Conservation (phyloP, 768 basidiomycete genomes). For the Mycena leptocephala region DNA sequence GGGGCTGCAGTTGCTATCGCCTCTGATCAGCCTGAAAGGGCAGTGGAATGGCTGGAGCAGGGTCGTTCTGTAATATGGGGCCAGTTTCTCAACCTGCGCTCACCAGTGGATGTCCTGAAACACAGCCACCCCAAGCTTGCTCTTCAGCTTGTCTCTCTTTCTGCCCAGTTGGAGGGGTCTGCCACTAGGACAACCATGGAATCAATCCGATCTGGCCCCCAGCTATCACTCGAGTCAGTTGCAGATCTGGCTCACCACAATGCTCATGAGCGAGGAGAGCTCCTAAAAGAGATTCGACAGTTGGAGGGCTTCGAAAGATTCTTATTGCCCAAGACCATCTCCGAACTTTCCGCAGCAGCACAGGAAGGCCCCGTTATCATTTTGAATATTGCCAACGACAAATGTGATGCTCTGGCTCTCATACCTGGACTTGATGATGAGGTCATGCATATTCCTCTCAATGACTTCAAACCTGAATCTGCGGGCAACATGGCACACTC, state of each 20-base stretch:
- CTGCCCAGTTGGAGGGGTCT: background rate
- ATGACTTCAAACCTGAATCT: background rate
- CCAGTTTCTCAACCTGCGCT: slow-evolving; percentile 37
- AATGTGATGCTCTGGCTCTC: too few relatives aligned
- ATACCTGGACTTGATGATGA: background rate
- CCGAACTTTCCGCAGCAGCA: background rate
- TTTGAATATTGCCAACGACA: background rate
- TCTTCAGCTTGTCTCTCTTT: background rate
- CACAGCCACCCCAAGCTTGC: background rate
- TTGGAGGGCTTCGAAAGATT: background rate
- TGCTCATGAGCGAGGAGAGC: background rate
- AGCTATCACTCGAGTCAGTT: background rate
- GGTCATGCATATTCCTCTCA: background rate
- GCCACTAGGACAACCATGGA: background rate
- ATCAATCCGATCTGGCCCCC: background rate
- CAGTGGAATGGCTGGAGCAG: slow-evolving; percentile 45
- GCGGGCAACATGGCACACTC: background rate
- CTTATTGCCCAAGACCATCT: slow-evolving; percentile 37
- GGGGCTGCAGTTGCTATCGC: slow-evolving; percentile 8
- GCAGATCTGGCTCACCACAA: background rate
- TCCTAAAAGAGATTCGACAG: background rate
- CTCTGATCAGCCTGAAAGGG: slow-evolving; percentile 16
- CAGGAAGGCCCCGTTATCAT: background rate
- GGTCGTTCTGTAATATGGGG: slow-evolving; percentile 43
- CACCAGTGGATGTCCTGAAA: slow-evolving; percentile 37